Conservation (phyloP, 2,329 filamentous ascomycete species). For the Aspergillus luchuensis region DNA sequence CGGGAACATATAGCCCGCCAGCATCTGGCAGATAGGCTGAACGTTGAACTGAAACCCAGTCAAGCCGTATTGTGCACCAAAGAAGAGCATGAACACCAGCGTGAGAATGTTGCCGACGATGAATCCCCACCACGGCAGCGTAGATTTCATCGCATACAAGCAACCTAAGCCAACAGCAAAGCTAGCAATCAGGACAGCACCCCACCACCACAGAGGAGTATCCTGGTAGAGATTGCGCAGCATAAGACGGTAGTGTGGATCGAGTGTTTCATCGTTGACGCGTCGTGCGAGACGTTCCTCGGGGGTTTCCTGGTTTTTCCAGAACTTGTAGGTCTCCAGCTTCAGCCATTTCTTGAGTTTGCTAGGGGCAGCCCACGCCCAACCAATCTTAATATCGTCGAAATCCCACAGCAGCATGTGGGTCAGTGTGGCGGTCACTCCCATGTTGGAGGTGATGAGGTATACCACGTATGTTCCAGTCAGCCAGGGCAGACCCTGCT, state of each 20-base stretch:
- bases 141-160: slow-evolving; percentile 9
- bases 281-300: slow-evolving; percentile 2
- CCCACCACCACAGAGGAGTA: slow-evolving; percentile 7
- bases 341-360: slow-evolving; percentile 6
- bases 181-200: background rate
- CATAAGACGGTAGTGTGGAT: slow-evolving; percentile 8
- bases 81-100: slow-evolving; percentile 8
- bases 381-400: slow-evolving; percentile 5
- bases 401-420: slow-evolving; percentile 7
- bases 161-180: slow-evolving; percentile 5
- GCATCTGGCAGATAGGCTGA: slow-evolving; percentile 8
- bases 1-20: slow-evolving; percentile 8
- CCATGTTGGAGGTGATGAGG: slow-evolving; percentile 10
- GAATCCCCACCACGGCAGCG: slow-evolving; percentile 8
- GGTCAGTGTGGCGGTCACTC: slow-evolving; percentile 3
- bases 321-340: slow-evolving; percentile 6
- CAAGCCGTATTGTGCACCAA: slow-evolving; percentile 3
- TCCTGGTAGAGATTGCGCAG: slow-evolving; percentile 1
- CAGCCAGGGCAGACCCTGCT: slow-evolving; percentile 8
- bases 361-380: slow-evolving; percentile 5
- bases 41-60: slow-evolving; percentile 8
- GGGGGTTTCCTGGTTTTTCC: slow-evolving; percentile 2
- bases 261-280: background rate
- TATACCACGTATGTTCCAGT: slow-evolving; percentile 5
- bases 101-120: slow-evolving; percentile 6